A percentile compares a stretch with the other conserved stretches of the same genome.
Conservation (phyloP, 495 filamentous ascomycete genomes). For the Aspergillus bertholletiae region DNA sequence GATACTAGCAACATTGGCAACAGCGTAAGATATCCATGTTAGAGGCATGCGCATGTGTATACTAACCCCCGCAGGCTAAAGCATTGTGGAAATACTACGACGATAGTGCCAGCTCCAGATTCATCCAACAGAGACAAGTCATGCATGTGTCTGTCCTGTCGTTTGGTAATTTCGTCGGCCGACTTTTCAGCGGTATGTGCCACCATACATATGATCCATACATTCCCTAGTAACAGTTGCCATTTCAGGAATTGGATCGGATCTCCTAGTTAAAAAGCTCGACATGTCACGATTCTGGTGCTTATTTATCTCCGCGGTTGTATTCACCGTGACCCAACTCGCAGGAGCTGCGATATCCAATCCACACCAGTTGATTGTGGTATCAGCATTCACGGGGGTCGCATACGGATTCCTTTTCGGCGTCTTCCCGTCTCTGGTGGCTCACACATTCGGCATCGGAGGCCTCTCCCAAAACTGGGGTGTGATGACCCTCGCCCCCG, state of each 20-base stretch:
- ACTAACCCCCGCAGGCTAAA: constrained; percentile 42
- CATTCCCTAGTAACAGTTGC: neutral
- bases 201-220: neutral
- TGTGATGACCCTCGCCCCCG: constrained; percentile 82
- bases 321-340: constrained; percentile 81
- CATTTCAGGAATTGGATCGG: constrained; percentile 73
- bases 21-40: constrained; percentile 49
- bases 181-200: constrained; percentile 65
- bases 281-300: constrained; percentile 86
- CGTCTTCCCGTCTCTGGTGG: constrained; percentile 86
- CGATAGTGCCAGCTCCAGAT: constrained; percentile 63
- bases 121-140: constrained; percentile 79
- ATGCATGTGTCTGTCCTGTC: constrained; percentile 94
- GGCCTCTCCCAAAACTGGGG: constrained; percentile 95
- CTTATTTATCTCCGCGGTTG: constrained; percentile 65
- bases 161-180: constrained; percentile 75
- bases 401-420: constrained; percentile 95
- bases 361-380: constrained; percentile 70
- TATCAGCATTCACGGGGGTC: constrained; percentile 80
- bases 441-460: constrained; percentile 85
- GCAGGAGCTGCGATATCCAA: constrained; percentile 75
- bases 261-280: constrained; percentile 77
- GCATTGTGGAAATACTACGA: constrained; percentile 83
- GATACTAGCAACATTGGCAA: constrained; percentile 85
- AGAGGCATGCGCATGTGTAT: neutral